Conservation (phyloP, 352 stramenopile genomes). For the Globisporangium carolinianum region DNA sequence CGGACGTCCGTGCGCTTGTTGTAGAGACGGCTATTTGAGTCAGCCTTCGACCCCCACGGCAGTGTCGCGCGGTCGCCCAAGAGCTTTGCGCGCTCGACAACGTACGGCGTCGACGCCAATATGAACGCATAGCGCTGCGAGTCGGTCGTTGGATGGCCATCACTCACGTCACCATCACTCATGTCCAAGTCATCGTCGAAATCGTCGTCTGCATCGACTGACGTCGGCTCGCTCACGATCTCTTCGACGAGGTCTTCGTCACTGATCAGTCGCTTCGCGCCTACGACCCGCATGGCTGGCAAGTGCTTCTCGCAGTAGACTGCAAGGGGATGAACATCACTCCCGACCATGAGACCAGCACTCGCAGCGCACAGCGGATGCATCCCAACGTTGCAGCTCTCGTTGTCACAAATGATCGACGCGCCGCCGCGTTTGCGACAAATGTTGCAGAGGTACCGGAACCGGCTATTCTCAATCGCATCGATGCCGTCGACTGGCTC, state of each 20-base stretch:
- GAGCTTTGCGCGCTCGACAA: slow-evolving; percentile 43
- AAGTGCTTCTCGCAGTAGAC: slow-evolving; percentile 84
- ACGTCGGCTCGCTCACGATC: slow-evolving; percentile 73
- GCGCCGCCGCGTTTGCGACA: slow-evolving; percentile 75
- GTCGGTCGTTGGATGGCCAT: slow-evolving; percentile 19
- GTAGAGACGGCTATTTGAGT: not conserved
- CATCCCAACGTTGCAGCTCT: slow-evolving; percentile 74
- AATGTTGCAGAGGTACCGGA: slow-evolving; percentile 74
- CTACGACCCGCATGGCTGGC: slow-evolving; percentile 48
- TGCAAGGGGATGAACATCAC: slow-evolving; percentile 52
- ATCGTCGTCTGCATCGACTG: slow-evolving; percentile 19
- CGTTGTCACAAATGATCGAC: slow-evolving; percentile 73
- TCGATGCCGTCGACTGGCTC: slow-evolving; percentile 80
- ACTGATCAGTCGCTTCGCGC: slow-evolving; percentile 78
- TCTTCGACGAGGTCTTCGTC: slow-evolving; percentile 81
- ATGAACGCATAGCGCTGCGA: slow-evolving; percentile 60
- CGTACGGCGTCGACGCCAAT: slow-evolving; percentile 62
- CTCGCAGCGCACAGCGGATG: slow-evolving; percentile 71
- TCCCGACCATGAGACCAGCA: slow-evolving; percentile 76
- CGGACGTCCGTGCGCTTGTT: slow-evolving; percentile 20
- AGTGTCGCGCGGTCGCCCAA: slow-evolving; percentile 36
- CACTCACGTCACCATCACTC: not conserved
- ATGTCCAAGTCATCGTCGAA: not conserved
- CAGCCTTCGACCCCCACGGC: slow-evolving; percentile 7
- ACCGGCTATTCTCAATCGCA: slow-evolving; percentile 78